Conservation (phyloP, 495 filamentous ascomycete species). For the Penicillium egyptiacum region DNA sequence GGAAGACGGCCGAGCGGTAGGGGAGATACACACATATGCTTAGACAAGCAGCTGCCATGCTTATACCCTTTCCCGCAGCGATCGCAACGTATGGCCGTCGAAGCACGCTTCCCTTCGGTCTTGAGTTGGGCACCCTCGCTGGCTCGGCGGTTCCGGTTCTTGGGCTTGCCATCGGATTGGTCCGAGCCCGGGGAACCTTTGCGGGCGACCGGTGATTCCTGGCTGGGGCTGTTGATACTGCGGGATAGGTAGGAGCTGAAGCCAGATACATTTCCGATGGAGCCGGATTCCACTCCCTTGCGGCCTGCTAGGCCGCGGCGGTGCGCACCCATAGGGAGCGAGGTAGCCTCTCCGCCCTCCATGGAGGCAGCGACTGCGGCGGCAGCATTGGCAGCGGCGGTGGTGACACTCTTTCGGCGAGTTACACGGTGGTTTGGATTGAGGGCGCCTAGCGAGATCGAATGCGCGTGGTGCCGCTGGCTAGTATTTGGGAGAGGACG, state of each 20-base stretch:
- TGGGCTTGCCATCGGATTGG: constrained; percentile 52
- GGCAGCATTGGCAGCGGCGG: constrained; percentile 69
- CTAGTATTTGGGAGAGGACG: constrained; percentile 48
- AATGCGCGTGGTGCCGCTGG: constrained; percentile 79
- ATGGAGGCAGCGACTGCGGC: constrained; percentile 75
- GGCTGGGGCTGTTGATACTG: constrained; percentile 55
- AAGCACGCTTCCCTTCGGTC: constrained; percentile 70
- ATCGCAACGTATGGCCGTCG: constrained; percentile 89
- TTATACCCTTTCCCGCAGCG: constrained; percentile 99
- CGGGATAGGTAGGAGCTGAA: constrained; percentile 46
- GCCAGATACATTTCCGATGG: constrained; percentile 38
- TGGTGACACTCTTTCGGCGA: constrained; percentile 89
- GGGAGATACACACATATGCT: constrained; percentile 94
- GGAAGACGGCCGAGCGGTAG: constrained; percentile 43
- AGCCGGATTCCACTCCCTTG: constrained; percentile 49
- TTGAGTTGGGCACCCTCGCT: constrained; percentile 86
- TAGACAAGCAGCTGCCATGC: constrained; percentile 99
- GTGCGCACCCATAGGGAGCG: constrained; percentile 39
- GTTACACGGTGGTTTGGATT: constrained; percentile 83
- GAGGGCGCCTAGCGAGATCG: constrained; percentile 73
- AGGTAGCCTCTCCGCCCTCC: constrained; percentile 50
- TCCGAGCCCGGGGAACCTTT: constrained; percentile 49
- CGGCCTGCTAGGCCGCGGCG: constrained; percentile 49
- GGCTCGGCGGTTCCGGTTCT: constrained; percentile 72
- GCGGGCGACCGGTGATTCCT: constrained; percentile 52